phyloP scores from a whole-genome alignment of 163 green algal species.

The Botryococcus braunii region DNA sequence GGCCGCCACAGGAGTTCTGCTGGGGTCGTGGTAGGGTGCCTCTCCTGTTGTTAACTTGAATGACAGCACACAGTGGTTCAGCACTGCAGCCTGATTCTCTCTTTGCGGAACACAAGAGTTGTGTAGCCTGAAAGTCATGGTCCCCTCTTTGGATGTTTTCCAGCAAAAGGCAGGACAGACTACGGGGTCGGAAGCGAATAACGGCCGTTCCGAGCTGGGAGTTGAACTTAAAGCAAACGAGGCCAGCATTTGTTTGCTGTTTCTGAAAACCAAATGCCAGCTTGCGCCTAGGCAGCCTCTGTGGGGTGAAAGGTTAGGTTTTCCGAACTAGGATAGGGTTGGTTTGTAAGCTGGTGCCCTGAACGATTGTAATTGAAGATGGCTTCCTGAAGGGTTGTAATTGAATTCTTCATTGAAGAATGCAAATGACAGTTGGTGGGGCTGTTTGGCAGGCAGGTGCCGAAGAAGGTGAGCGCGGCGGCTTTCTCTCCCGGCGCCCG shows the following conservation, averaged over 20 bases:
- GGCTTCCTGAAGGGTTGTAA: background rate
- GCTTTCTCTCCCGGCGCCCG: constrained; percentile 25
- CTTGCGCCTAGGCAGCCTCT: no score
- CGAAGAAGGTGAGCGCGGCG: constrained; percentile 38
- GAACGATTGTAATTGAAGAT: no score
- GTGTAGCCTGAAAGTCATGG: background rate
- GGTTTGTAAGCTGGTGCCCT: no score
- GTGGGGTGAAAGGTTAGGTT: no score
- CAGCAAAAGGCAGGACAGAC: background rate
- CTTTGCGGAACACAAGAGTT: no score
- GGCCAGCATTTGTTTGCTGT: no score
- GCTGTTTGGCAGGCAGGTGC: constrained; percentile 19
- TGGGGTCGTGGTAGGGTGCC: constrained; percentile 25
- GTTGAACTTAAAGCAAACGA: no score
- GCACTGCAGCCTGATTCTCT: no score
- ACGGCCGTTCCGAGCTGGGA: background rate
- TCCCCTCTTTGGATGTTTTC: background rate
- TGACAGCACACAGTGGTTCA: no score
- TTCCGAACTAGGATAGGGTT: no score
- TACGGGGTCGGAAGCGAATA: background rate
- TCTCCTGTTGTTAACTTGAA: no score
- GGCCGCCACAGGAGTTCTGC: constrained; percentile 15
- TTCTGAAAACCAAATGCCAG: no score
- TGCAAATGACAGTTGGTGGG: background rate
- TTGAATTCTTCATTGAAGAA: constrained; percentile 6